Evolutionary conservation across 768 basidiomycete genomes (phyloP), one percentile per base, ranked within the genome.

Genomic region (Fomitopsis pulvina): DNA sequence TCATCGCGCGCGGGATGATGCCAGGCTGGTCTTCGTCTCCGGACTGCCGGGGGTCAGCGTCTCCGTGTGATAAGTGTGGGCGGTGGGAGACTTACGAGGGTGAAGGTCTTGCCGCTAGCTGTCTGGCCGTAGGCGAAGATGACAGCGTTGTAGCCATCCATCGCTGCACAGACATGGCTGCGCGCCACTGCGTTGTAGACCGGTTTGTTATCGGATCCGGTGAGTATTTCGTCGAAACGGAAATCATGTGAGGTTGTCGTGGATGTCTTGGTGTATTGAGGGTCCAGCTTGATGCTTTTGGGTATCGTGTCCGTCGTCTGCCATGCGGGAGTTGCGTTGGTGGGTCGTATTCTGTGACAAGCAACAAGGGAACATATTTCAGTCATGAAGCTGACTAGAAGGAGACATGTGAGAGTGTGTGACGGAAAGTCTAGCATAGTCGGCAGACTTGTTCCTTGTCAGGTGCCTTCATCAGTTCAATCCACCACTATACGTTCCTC

Each of bases 61-160:
- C 29, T 40, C 26, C 26, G 24, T 34, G 27, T 2, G 25, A 44
- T 8, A 16, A n/a, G 10, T 16, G 14, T 0, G 18, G 21, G 6
- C 41, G 24, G 32, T n/a, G n/a, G 25, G 3, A n/a, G 24, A 62
- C 73, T 47, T 48, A 78, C 77, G 18, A 83, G 70, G 2, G 83
- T 85, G 57, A 81, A 82, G 0, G 85, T 86, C 68, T 87, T 87
- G 45, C 85, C 85, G 27, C 77, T 80, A 4, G 83, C 85, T 0
- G 96, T 98, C 64, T 98, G 95, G 7, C 88, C 87, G 47, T 90
- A 88, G 0, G 96, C 95, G 59, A 99, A 99, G 37, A 97, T 80
- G 55, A 98, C 90, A 7, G 93, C 81, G 65, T 98, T 97, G 74
- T 82, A 98, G 16, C 96, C 96, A 45, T 92, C 90, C 92, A 98